These are phyloP conservation scores for Aspergillus aculeatinus DNA, from an alignment of 2,329 filamentous ascomycete species.

Conservation along the genomic window DNA sequence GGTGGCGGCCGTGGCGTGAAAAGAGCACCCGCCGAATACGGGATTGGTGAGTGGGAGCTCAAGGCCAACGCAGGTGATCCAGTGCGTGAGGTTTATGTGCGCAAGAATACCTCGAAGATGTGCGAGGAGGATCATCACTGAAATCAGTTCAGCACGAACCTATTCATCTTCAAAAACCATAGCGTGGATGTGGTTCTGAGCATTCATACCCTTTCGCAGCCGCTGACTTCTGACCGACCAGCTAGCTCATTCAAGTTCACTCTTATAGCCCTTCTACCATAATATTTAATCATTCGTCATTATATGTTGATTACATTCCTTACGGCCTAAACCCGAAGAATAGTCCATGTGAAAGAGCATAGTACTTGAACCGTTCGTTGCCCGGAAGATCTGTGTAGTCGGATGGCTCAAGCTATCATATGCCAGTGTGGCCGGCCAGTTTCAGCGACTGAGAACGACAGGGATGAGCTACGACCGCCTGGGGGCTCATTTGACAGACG, in stretches of 20 bases:
- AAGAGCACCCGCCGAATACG: constrained; percentile 59
- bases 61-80: constrained; percentile 64
- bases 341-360: not conserved
- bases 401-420: too few relatives aligned
- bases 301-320: not conserved
- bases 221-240: not conserved
- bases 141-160: not conserved
- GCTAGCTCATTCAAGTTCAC: not conserved
- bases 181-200: not conserved
- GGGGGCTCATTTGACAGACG: not conserved
- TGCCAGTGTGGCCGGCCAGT: too few relatives aligned
- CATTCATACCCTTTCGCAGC: not conserved
- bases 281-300: not conserved
- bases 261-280: not conserved
- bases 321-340: not conserved
- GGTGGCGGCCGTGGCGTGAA: constrained; percentile 71
- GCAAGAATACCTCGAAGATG: constrained; percentile 38
- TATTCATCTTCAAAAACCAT: not conserved
- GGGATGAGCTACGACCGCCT: too few relatives aligned
- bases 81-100: constrained; percentile 66
- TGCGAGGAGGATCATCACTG: constrained; percentile 23
- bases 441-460: too few relatives aligned
- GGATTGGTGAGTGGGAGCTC: constrained; percentile 72
- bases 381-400: too few relatives aligned
- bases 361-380: too few relatives aligned